Evolutionary conservation across 345 rosid genomes (phyloP).

Genomic region (Linum usitatissimum): DNA sequence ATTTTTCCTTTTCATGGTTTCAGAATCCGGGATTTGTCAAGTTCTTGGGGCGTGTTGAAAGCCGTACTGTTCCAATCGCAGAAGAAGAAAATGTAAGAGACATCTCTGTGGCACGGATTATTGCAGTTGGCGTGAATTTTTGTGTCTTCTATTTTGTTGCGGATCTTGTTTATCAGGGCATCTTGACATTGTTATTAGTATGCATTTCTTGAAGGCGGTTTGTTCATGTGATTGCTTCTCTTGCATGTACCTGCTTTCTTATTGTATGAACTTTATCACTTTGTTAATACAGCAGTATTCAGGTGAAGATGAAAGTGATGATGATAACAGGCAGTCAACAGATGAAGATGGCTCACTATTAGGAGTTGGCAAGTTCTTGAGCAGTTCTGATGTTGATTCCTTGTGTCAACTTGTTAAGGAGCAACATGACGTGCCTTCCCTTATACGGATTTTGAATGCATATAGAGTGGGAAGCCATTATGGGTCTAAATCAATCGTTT

Average conservation of each 20-base stretch:
- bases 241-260: neutral
- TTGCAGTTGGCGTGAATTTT: neutral
- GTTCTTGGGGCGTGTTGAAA: constrained; percentile 40
- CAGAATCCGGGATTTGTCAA: constrained; percentile 51
- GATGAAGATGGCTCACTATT: constrained; percentile 25
- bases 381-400: constrained; percentile 33
- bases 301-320: constrained; percentile 33
- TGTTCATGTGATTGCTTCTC: neutral
- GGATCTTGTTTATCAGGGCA: neutral
- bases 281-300: constrained; percentile 29
- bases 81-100: constrained; percentile 49
- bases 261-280: constrained; percentile 2
- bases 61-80: constrained; percentile 21
- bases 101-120: neutral
- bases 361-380: constrained; percentile 27
- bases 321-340: constrained; percentile 24
- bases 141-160: constrained; percentile 1
- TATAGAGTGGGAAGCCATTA: constrained; percentile 75
- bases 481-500: constrained; percentile 49
- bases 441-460: constrained; percentile 51
- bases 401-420: constrained; percentile 41
- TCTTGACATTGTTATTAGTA: neutral
- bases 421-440: constrained; percentile 46
- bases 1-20: constrained; percentile 7
- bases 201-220: neutral